Evolutionary conservation across 495 filamentous ascomycete genomes (phyloP), one percentile per base, ranked within the genome.

Genomic region (Penicillium diatomitis): DNA sequence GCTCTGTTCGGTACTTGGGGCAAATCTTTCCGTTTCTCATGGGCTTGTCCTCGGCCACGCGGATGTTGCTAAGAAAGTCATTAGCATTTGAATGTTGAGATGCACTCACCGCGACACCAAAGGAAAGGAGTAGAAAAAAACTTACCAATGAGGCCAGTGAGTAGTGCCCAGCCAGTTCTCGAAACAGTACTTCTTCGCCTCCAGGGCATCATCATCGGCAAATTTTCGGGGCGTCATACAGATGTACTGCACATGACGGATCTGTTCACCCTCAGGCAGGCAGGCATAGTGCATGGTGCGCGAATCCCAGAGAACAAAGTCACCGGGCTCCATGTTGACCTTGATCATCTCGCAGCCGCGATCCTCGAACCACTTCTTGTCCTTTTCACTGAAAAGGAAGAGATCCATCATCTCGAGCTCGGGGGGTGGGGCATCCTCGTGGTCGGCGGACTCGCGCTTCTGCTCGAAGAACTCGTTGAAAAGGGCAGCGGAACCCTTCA

Each of bases 261-360:
- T 70, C 40, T 67, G 60, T n/a, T 66, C 42, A 2, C 67, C 66
- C 42, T 65, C 56, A 3, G 67, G 67, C 31, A 63, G 41, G 31
- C 54, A 53, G 6, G 64, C 68, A 31, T 70, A 70, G 48, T 73
- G 69, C 56, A 71, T 65, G 8, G 68, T 65, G 10, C 68, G 55
- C 0, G 61, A 66, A 32, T 73, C 69, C 69, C 69, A 69, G 8
- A 71, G 63, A 0, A 73, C 62, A 49, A 73, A 57, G 49, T 71
- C 68, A 2, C 68, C 69, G 9, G 66, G 63, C 12, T 67, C 66
- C 49, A 65, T 56, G 37, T 62, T 55, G n/a, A 68, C 50, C 54
- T 72, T 72, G 52, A 67, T 46, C 11, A 68, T 31, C 46, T 65
- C 56, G 46, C 68, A 73, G 9, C 68, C 69, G 0, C 53, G 57